Base-by-base conservation (phyloP, 768 basidiomycete species). In the Lentinula raphanica region DNA sequence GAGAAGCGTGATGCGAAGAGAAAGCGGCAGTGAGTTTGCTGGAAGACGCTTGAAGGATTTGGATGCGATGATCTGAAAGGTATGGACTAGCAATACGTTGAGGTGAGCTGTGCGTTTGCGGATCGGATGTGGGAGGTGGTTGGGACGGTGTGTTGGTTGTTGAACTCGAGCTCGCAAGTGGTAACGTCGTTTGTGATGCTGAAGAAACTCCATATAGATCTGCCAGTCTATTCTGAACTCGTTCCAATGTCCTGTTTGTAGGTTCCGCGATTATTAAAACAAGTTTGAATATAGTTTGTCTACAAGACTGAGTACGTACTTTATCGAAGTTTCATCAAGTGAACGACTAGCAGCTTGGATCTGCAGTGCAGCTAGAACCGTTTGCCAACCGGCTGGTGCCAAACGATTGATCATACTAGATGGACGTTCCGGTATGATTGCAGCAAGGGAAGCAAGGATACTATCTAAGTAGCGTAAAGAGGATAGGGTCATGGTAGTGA, bases 401-500 rank as follows among this genome's bases (percentile, higher is more conserved):
- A 85, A 71, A 11, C 89, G 80, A 64, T 86, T 82, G 62, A 87
- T 87, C 77, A 85, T 77, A 60, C 83, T 84, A 29, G 79, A 76
- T 21, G 81, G 73, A 2, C 79, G 78, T 1, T 75, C 67, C 8
- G 85, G 86, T 0, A 80, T 78, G 58, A 86, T 81, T 19, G 76
- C 74, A 6, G 81, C 81, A 39, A 90, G 67, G 23, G 80, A 65
- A 45, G 78, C 78, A 27, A 92, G 68, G 19, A 87, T 72, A 5
- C 72, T 75, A 21, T 80, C 73, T 9, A 91, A 73, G 46, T 79
- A 74, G 5, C 68, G 66, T 7, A 79, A 73, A 0, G 81, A 64
- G 21, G 75, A 76, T 19, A 71, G 65, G 6, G 81, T 73, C 28
- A 89, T 66, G 35, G 70, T 68, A 19, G 69, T 67, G 56, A 70